Base-by-base conservation (phyloP, 176 grass and related monocot species). In the Paspalum notatum region DNA sequence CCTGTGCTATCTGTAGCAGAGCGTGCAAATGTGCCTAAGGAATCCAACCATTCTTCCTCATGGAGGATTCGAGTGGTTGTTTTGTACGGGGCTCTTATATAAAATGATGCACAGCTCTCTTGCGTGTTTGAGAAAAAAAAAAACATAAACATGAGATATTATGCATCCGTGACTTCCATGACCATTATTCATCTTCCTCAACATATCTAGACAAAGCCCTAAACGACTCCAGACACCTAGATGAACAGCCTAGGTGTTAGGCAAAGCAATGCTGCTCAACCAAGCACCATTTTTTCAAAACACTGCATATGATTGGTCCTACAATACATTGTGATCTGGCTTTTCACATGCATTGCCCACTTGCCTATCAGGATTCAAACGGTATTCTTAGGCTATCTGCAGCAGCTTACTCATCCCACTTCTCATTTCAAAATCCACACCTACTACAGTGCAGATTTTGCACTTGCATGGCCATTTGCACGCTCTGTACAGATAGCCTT, bases 281-380 rank as follows among this genome's bases (percentile, higher is more conserved):
- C 68, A 50, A 71, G 25, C 24, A 50, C 45, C 44, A 2, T 5
- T 60, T 60, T 58, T 26, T 26, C n/a, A 15, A 71, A 10, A 24
- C 8, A 27, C 17, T 38, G 4, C 17, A 72, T 74, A 74, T 44
- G 43, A 45, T 45, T 32, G 11, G 16, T 43, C 27, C 43, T 43
- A 43, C 42, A 55, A 20, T 55, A 14, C 20, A 18, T 14, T 55
- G 52, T 58, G 55, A 58, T 8, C 9, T 58, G 54, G 8, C 54
- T 57, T 57, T 56, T 26, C 57, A 60, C 11, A 26, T 25, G 57
- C 60, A 57, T 57, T 42, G n/a, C 7, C 55, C 50, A 79, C 79
- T 43, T 11, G 15, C 51, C 60, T 68, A 79, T 74, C 8, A 83
- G 26, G 54, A 25, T 66, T 42, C n/a, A 61, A 67, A 79, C 10